A percentile compares a stretch with the other conserved stretches of the same genome.
phyloP scores from a whole-genome alignment of 108 stramenopile species.

The Conticribra weissflogii region DNA sequence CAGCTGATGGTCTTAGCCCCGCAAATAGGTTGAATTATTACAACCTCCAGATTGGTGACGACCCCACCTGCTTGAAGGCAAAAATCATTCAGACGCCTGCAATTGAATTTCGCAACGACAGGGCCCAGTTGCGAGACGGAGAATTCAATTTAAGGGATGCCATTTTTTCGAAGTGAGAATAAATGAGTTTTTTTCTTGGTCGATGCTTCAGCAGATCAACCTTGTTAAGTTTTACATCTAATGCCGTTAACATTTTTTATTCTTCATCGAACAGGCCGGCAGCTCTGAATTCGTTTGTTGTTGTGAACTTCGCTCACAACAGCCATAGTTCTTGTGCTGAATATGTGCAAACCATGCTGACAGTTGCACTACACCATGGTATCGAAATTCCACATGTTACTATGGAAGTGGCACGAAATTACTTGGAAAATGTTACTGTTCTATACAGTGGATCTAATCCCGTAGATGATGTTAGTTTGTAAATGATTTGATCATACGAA shows the following conservation, averaged over 20 bases:
- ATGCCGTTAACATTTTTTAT: neutral
- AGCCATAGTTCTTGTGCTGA: neutral
- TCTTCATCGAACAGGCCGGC: conserved; percentile 16
- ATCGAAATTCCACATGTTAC: conserved; percentile 24
- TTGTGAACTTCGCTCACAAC: conserved; percentile 8
- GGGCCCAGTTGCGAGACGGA: conserved; percentile 1
- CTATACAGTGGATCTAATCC: conserved; percentile 12
- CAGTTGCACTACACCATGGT: conserved; percentile 14
- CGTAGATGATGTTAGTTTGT: too few relatives aligned
- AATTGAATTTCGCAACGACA: conserved; percentile 10
- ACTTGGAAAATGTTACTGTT: conserved; percentile 16
- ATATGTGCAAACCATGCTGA: conserved; percentile 16
- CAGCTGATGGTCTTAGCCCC: conserved; percentile 7
- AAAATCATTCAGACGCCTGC: conserved; percentile 19
- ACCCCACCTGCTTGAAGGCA: conserved; percentile 12
- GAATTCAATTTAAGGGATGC: conserved; percentile 22
- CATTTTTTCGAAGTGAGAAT: conserved; percentile 21
- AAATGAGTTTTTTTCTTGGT: too few relatives aligned
- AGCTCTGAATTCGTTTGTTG: conserved; percentile 21
- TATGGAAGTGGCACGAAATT: conserved; percentile 4
- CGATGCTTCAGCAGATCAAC: too few relatives aligned
- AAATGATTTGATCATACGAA: too few relatives aligned
- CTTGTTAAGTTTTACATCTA: neutral
- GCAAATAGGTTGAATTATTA: conserved; percentile 7
- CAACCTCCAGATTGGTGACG: conserved; percentile 13